Percentiles rank a stretch among this genome's conserved stretches.
These are phyloP conservation scores for Parathielavia appendiculata DNA, from an alignment of 495 filamentous ascomycete species.

Conservation along the genomic window DNA sequence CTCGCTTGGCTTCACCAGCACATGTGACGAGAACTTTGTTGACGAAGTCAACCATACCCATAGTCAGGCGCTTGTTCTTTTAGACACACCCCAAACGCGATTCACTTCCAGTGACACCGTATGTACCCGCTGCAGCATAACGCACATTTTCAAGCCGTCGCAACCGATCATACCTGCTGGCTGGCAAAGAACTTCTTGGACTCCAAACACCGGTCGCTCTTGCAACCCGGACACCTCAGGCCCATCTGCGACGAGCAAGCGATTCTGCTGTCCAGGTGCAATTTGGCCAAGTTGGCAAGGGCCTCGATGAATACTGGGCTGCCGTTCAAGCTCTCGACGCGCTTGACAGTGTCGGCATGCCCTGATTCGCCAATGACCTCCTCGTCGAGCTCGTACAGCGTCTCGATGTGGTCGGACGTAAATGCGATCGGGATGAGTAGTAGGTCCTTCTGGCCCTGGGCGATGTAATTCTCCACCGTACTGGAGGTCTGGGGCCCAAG, in stretches of 20 bases:
- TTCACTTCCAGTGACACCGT: background rate
- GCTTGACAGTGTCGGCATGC: conserved; percentile 71
- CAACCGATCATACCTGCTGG: conserved; percentile 25
- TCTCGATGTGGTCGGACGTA: conserved; percentile 98
- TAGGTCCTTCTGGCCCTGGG: conserved; percentile 85
- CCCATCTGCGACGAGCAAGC: conserved; percentile 76
- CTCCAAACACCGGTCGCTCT: conserved; percentile 80
- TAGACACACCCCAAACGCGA: background rate
- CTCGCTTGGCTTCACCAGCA: too few relatives aligned
- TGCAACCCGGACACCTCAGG: conserved; percentile 89
- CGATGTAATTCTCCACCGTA: conserved; percentile 82
- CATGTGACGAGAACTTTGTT: too few relatives aligned
- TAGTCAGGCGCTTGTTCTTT: background rate
- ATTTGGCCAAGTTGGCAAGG: conserved; percentile 77
- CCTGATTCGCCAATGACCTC: conserved; percentile 92
- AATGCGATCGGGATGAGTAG: conserved; percentile 95
- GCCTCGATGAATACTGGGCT: conserved; percentile 87
- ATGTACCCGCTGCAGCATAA: background rate
- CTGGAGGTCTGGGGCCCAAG: conserved; percentile 87
- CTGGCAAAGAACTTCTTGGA: conserved; percentile 90
- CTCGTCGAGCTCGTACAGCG: conserved; percentile 88
- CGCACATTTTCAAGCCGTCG: background rate
- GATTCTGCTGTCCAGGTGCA: conserved; percentile 66
- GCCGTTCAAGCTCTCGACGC: conserved; percentile 89
- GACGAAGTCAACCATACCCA: too few relatives aligned